Base-by-base conservation (phyloP, 139 green algal species). In the Raphidocelis subcapitata region DNA sequence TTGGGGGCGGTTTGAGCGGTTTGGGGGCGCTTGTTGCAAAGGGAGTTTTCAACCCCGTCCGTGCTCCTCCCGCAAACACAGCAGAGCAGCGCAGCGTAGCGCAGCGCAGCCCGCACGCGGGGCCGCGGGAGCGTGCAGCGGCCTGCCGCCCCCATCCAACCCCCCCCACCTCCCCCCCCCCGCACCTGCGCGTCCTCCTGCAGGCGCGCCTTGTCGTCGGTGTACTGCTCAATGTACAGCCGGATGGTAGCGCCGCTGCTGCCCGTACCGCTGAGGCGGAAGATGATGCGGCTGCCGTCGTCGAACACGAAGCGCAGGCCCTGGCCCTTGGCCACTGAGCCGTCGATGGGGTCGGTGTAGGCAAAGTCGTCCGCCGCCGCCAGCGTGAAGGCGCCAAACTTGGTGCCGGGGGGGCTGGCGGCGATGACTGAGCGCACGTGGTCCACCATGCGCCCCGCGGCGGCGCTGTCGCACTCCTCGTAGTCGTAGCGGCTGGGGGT, bases 221-320 rank as follows among this genome's bases (percentile, higher is more conserved):
- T 92, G 88, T 97, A 99, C 79, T 98, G 89, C 92, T 99, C 96
- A 73, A 99, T 94, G 91, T 99, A 99, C 84, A 99, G 47, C 26
- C 96, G 87, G 70, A 99, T 92, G 67, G 96, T 99, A 62, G 96
- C 94, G 26, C 96, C 96, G 46, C 80, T 79, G 49, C 89, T 95
- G 64, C 94, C 94, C 12, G 94, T 98, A 65, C 94, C 93, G 1
- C 87, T 94, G 64, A 97, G 85, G 46, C 94, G 84, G 92, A 98
- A 98, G 77, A 99, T 95, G 81, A 99, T 97, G 65, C 95, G 87
- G 3, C 85, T 94, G 76, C 95, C 95, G 73, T 99, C 96, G 57
- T 75, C 82, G 82, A 99, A 98, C 16, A 99, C 87, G 77, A 99
- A 97, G 70, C 95, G 86, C 67, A 99, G 79, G 67, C 96, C 96